Conservation (phyloP, 2,329 filamentous ascomycete genomes). For the Thielaviopsis euricoi region DNA sequence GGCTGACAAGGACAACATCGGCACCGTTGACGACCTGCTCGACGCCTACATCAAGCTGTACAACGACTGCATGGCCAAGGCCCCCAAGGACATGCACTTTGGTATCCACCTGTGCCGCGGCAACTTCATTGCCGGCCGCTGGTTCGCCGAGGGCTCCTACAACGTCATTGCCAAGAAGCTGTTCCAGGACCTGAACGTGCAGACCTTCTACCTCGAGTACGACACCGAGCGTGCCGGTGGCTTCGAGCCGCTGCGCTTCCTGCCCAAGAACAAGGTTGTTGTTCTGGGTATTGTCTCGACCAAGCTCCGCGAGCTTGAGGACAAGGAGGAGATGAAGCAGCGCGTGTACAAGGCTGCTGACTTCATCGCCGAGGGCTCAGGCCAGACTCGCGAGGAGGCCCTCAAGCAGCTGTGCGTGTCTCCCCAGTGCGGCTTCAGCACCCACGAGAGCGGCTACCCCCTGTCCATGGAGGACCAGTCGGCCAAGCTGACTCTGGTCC, state of each 20-base stretch:
- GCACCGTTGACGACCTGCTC: slow-evolving; percentile 47
- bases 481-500: slow-evolving; percentile 52
- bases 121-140: slow-evolving; percentile 45
- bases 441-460: slow-evolving; percentile 46
- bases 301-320: slow-evolving; percentile 42
- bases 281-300: slow-evolving; percentile 44
- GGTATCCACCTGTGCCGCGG: slow-evolving; percentile 47
- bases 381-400: slow-evolving; percentile 44
- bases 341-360: slow-evolving; percentile 42
- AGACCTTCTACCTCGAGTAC: slow-evolving; percentile 46
- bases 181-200: slow-evolving; percentile 40
- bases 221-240: slow-evolving; percentile 42
- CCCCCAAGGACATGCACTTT: slow-evolving; percentile 50
- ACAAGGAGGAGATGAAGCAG: slow-evolving; percentile 35
- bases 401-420: slow-evolving; percentile 49
- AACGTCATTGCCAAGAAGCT: slow-evolving; percentile 45
- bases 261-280: slow-evolving; percentile 45
- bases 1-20: slow-evolving; percentile 48
- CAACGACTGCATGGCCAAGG: slow-evolving; percentile 48
- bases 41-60: slow-evolving; percentile 57
- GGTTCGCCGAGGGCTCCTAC: slow-evolving; percentile 48
- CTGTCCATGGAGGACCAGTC: slow-evolving; percentile 53
- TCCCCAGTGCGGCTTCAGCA: slow-evolving; percentile 55
- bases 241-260: slow-evolving; percentile 42
- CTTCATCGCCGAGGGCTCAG: slow-evolving; percentile 48